Evolutionary conservation across 768 basidiomycete genomes (phyloP).

Genomic region (Harrya chromipes): DNA sequence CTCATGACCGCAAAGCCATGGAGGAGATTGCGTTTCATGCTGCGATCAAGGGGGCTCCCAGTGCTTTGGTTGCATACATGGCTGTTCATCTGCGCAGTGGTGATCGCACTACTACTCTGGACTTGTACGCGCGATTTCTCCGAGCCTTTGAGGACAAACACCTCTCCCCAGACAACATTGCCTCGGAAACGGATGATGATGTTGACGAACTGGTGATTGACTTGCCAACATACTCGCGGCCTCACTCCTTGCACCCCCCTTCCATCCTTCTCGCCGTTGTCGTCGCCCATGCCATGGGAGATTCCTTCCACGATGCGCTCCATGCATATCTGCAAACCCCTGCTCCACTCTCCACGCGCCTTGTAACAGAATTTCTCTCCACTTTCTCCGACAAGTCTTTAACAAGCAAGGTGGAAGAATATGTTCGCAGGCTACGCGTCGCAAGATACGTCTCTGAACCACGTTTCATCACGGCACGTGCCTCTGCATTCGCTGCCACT

Average conservation of each 20-base stretch:
- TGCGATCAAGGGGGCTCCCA: constrained; percentile 42
- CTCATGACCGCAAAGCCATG: constrained; percentile 29
- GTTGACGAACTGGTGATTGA: constrained; percentile 26
- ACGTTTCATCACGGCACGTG: constrained; percentile 45
- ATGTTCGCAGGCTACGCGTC: constrained; percentile 45
- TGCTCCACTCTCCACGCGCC: constrained; percentile 34
- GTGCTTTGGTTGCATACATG: constrained; percentile 52
- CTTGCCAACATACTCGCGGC: constrained; percentile 15
- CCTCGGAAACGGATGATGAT: constrained; percentile 16
- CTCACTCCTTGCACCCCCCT: constrained; percentile 18
- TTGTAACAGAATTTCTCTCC: constrained; percentile 39
- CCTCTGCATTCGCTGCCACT: constrained; percentile 43
- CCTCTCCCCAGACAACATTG: constrained; percentile 12
- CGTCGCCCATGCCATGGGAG: constrained; percentile 58
- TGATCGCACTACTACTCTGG: constrained; percentile 41
- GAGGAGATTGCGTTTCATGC: constrained; percentile 50
- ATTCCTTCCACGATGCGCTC: constrained; percentile 58
- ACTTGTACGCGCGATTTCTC: constrained; percentile 43
- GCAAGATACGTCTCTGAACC: constrained; percentile 54
- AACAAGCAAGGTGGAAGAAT: constrained; percentile 41
- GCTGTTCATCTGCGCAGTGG: constrained; percentile 39
- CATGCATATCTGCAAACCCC: constrained; percentile 38
- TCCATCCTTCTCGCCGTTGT: constrained; percentile 51
- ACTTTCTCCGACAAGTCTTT: constrained; percentile 38
- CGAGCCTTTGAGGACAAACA: constrained; percentile 18